Conservation (phyloP, 805 yeast genomes). For the Pichia exigua region DNA sequence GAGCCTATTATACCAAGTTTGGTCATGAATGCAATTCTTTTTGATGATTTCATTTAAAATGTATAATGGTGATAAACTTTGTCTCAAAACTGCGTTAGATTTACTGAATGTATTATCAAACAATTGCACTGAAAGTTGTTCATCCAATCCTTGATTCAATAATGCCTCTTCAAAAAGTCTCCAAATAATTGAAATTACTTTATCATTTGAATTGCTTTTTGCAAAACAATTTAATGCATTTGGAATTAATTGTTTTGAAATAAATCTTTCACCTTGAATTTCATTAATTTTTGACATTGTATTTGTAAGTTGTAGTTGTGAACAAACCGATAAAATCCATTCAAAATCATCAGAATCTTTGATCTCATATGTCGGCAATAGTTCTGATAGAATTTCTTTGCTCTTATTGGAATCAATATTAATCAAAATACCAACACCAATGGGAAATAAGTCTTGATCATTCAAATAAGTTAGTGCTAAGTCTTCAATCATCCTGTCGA, state of each 20-base stretch:
- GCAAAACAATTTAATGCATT: constrained; percentile 62
- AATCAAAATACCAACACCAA: constrained; percentile 59
- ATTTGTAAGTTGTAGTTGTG: constrained; percentile 51
- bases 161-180: constrained; percentile 54
- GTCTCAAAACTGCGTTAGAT: constrained; percentile 47
- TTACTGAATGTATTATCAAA: neutral
- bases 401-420: constrained; percentile 38
- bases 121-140: neutral
- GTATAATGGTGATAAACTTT: constrained; percentile 66
- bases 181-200: constrained; percentile 48
- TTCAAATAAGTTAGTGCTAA: constrained; percentile 49
- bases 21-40: constrained; percentile 22
- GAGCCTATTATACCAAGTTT: constrained; percentile 23
- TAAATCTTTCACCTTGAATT: constrained; percentile 37
- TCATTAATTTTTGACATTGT: constrained; percentile 51
- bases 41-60: constrained; percentile 46
- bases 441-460: constrained; percentile 48
- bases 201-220: constrained; percentile 51
- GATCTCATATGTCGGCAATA: constrained; percentile 53
- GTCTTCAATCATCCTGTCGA: constrained; percentile 38
- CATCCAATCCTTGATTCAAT: constrained; percentile 38
- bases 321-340: constrained; percentile 70
- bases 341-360: constrained; percentile 69
- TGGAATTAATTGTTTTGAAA: constrained; percentile 29
- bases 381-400: constrained; percentile 42